Base-by-base conservation (phyloP, 139 green algal species). In the Microglena sp. region DNA sequence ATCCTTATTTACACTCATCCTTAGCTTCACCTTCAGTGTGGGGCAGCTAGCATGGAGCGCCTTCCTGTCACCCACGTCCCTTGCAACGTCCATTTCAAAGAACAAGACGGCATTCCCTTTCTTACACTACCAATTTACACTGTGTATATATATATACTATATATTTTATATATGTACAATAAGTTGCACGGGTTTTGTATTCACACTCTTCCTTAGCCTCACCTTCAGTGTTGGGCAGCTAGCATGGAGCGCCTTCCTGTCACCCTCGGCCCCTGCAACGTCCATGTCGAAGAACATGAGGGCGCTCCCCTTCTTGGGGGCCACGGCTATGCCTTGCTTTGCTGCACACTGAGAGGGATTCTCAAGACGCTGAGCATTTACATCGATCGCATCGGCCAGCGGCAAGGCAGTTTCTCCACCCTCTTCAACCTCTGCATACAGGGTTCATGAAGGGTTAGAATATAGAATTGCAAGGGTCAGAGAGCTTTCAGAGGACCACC, bases 401-500 rank as follows among this genome's bases (percentile, higher is more conserved):
- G 81, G 82, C 55, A 91, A 79, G 2, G 74, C 72, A 1, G 85
- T 91, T 71, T 91, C 85, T 1, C 85, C 85, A 8, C 85, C 85
- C 7, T 76, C 69, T 30, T 82, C 69, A 27, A 82, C 82, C 29
- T 89, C 81, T 75, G 76, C 45, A 64, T 18, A 27, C 62, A 33
- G 26, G 7, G 32, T 33, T 28, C 21, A 57, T 4, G 2, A 24
- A 36, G n/a, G n/a, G n/a, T n/a, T n/a, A n/a, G n/a, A n/a, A n/a
- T n/a, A n/a, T n/a, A n/a, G n/a, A n/a, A n/a, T n/a, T n/a, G n/a
- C n/a, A n/a, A n/a, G n/a, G n/a, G n/a, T n/a, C n/a, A n/a, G n/a
- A n/a, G n/a, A n/a, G n/a, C 50, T 78, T 78, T 27, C 27, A 57
- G 15, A 67, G 72, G 21, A 33, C 26, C 0, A 78, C n/a, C 11